A percentile compares a stretch with the other conserved stretches of the same genome.
Evolutionary conservation across 225 moss, liverwort and hornwort genomes (phyloP).

Genomic region (Sphagnum contortum): DNA sequence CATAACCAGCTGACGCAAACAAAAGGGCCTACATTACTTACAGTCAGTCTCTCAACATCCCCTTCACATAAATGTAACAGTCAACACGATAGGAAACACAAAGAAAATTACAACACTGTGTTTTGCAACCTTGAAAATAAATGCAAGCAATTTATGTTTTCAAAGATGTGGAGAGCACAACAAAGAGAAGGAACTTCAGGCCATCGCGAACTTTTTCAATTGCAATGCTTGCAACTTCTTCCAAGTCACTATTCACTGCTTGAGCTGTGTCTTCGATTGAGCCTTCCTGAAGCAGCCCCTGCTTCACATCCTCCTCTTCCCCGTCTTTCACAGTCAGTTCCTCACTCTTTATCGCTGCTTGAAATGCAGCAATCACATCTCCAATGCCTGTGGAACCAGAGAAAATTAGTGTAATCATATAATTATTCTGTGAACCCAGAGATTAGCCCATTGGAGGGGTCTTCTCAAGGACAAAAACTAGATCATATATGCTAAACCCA

Average conservation of each 20-base stretch:
- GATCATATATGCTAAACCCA: too few relatives aligned
- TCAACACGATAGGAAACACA: too few relatives aligned
- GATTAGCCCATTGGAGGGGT: too few relatives aligned
- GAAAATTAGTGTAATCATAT: not conserved
- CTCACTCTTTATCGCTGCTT: slow-evolving; percentile 72
- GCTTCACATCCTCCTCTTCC: slow-evolving; percentile 51
- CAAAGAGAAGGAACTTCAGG: slow-evolving; percentile 69
- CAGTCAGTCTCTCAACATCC: too few relatives aligned
- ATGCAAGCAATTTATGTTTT: slow-evolving; percentile 22
- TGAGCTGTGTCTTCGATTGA: slow-evolving; percentile 73
- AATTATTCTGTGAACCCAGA: not conserved
- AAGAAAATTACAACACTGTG: too few relatives aligned
- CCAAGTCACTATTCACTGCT: slow-evolving; percentile 65
- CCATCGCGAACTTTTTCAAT: slow-evolving; percentile 94
- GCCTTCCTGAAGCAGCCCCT: slow-evolving; percentile 64
- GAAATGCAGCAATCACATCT: slow-evolving; percentile 85
- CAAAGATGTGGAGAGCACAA: slow-evolving; percentile 79
- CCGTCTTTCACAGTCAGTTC: slow-evolving; percentile 46
- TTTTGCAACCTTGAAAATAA: too few relatives aligned
- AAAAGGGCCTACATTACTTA: too few relatives aligned
- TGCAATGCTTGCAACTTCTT: slow-evolving; percentile 74
- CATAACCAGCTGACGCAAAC: too few relatives aligned
- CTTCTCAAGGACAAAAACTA: too few relatives aligned
- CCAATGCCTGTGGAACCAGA: slow-evolving; percentile 23
- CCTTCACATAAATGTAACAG: too few relatives aligned